A percentile compares a stretch with the other conserved stretches of the same genome.
phyloP scores from a whole-genome alignment of 2,329 filamentous ascomycete genomes.

The Cercospora zeina region DNA sequence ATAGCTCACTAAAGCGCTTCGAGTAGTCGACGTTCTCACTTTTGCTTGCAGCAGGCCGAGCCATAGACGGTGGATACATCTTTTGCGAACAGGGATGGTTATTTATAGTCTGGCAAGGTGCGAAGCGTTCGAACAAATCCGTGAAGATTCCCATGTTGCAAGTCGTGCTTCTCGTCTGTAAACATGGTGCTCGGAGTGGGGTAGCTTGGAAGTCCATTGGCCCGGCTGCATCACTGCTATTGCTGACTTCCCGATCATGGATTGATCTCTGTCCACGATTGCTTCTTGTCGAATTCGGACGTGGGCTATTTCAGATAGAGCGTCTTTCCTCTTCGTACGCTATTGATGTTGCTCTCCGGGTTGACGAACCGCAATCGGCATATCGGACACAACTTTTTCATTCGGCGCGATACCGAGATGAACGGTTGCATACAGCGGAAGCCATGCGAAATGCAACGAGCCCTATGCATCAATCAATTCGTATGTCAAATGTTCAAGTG shows the following conservation, averaged over 20 bases:
- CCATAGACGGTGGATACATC: constrained; percentile 4
- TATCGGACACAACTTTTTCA: too few relatives aligned
- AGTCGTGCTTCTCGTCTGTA: background rate
- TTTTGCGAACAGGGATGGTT: background rate
- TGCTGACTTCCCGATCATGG: background rate
- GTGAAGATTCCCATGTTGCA: background rate
- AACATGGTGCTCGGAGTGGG: background rate
- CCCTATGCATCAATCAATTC: too few relatives aligned
- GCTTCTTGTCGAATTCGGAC: too few relatives aligned
- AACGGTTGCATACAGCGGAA: too few relatives aligned
- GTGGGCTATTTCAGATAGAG: too few relatives aligned
- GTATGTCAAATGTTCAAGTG: too few relatives aligned
- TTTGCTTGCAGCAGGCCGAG: background rate
- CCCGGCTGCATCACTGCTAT: background rate
- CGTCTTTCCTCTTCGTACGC: too few relatives aligned
- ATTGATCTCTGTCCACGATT: background rate
- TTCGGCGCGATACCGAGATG: too few relatives aligned
- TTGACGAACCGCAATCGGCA: too few relatives aligned
- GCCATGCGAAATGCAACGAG: too few relatives aligned
- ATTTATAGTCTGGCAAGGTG: background rate
- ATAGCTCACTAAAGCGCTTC: constrained; percentile 20
- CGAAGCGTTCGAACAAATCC: background rate
- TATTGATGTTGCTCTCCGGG: too few relatives aligned
- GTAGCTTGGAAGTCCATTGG: background rate
- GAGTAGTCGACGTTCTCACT: constrained; percentile 4